Percentiles rank a stretch among this genome's conserved stretches.
phyloP scores from a whole-genome alignment of 805 yeast genomes.

The Suhomyces prunicola region DNA sequence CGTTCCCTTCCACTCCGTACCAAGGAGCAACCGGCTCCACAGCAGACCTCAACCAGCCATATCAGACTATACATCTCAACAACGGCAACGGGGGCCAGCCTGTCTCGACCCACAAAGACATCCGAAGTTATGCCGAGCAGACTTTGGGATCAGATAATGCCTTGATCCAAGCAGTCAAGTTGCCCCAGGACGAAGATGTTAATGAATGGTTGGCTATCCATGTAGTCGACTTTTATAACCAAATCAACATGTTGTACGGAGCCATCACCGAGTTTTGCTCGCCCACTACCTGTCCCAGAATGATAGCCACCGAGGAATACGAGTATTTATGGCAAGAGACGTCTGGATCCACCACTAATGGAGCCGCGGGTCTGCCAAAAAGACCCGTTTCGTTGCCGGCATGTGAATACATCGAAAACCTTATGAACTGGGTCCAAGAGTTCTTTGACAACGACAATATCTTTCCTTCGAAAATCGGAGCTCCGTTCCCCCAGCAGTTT shows the following conservation, averaged over 20 bases:
- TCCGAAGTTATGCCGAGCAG: conserved; percentile 88
- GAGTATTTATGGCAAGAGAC: conserved; percentile 97
- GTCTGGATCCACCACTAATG: conserved; percentile 31
- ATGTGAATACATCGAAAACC: conserved; percentile 88
- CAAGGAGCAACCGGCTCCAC: conserved; percentile 4
- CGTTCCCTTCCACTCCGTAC: conserved; percentile 28
- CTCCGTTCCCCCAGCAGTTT: conserved; percentile 87
- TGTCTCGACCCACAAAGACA: conserved; percentile 61
- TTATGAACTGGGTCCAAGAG: conserved; percentile 95
- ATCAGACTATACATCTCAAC: conserved; percentile 27
- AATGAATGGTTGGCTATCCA: conserved; percentile 97
- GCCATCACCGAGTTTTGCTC: conserved; percentile 96
- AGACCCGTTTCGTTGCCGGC: conserved; percentile 89
- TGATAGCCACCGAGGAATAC: conserved; percentile 97
- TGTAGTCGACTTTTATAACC: conserved; percentile 96
- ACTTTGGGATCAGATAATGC: conserved; percentile 92
- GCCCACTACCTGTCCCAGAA: conserved; percentile 89
- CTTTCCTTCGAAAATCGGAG: conserved; percentile 87
- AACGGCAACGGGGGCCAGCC: conserved; percentile 22
- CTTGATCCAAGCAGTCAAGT: conserved; percentile 84
- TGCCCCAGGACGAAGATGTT: conserved; percentile 88
- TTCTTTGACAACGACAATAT: conserved; percentile 85
- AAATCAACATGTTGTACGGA: conserved; percentile 93
- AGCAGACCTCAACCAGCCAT: conserved; percentile 15
- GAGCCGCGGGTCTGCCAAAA: conserved; percentile 33